A percentile compares a stretch with the other conserved stretches of the same genome.
These are phyloP conservation scores for Tuber microsphaerosporum DNA, from an alignment of 495 filamentous ascomycete species.

Conservation along the genomic window DNA sequence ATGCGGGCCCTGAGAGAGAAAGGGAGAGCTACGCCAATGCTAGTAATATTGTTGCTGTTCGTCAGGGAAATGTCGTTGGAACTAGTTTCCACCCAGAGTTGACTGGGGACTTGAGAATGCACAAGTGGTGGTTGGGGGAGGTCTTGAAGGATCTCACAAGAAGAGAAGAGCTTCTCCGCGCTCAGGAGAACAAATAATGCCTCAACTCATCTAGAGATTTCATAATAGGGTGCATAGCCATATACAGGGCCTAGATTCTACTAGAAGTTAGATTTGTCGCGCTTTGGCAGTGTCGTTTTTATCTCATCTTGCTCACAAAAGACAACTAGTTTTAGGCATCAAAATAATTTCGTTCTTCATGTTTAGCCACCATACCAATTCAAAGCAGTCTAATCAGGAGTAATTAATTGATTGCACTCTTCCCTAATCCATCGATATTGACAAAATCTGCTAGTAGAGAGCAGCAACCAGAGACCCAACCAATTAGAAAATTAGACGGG, in stretches of 20 bases:
- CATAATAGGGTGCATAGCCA: background rate
- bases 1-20: constrained; percentile 42
- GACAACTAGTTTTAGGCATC: background rate
- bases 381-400: background rate
- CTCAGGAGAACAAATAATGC: background rate
- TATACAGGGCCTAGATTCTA: background rate
- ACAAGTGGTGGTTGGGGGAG: constrained; percentile 84
- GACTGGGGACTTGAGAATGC: constrained; percentile 81
- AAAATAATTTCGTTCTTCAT: background rate
- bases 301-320: background rate
- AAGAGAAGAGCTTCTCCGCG: constrained; percentile 26
- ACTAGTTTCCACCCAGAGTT: constrained; percentile 96
- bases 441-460: background rate
- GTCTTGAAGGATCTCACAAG: constrained; percentile 48
- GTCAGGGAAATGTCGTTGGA: constrained; percentile 88
- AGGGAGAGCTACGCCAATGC: constrained; percentile 49
- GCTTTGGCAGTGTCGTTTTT: background rate
- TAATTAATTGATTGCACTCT: background rate
- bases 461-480: background rate
- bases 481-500: background rate
- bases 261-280: background rate
- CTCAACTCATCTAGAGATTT: background rate
- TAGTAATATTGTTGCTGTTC: constrained; percentile 72
- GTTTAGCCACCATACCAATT: background rate
- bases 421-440: background rate